Conservation (phyloP, 495 filamentous ascomycete genomes). For the Cercophora samala region DNA sequence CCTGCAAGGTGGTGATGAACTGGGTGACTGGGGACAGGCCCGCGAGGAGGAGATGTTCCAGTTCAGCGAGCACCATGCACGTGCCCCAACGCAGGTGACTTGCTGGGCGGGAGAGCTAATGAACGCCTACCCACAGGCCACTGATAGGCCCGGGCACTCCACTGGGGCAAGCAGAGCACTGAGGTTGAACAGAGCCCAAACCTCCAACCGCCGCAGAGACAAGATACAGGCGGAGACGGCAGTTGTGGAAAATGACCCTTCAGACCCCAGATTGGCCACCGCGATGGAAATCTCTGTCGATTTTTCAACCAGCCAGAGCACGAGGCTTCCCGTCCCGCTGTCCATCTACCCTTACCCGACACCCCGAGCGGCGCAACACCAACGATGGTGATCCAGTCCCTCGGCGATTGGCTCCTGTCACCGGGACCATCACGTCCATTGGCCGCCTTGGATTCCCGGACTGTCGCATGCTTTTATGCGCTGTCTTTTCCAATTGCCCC, state of each 20-base stretch:
- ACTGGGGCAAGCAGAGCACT: neutral
- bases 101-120: neutral
- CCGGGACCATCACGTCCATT: neutral
- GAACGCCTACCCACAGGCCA: neutral
- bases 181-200: neutral
- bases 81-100: neutral
- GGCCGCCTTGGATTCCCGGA: neutral
- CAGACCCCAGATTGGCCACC: neutral
- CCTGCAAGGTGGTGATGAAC: neutral
- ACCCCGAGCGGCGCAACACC: neutral
- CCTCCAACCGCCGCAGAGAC: neutral
- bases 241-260: neutral
- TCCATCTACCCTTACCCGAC: neutral
- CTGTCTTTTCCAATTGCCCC: neutral
- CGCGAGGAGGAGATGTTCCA: neutral
- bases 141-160: neutral
- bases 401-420: neutral
- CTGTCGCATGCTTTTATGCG: neutral
- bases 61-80: neutral
- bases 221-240: neutral
- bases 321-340: neutral
- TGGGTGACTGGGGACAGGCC: neutral
- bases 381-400: neutral
- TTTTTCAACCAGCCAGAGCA: neutral
- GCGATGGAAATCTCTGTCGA: neutral